A percentile compares a stretch with the other conserved stretches of the same genome.
Evolutionary conservation across 2,329 filamentous ascomycete species (phyloP).

Genomic region (Fusarium sp.): DNA sequence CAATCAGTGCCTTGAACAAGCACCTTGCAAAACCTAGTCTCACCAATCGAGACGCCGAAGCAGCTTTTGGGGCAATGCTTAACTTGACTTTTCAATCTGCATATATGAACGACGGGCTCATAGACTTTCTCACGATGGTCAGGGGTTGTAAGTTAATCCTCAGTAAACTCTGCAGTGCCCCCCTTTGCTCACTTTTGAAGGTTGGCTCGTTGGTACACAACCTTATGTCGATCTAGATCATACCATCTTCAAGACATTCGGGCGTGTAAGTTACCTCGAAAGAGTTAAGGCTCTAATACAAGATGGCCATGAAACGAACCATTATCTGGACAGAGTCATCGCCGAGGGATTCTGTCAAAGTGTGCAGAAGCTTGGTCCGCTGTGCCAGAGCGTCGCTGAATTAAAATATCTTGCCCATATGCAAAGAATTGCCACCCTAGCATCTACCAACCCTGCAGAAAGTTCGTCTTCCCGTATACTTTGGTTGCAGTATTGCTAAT

Average conservation of each 20-base stretch:
- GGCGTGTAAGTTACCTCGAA: constrained; percentile 45
- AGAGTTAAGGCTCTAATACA: constrained; percentile 42
- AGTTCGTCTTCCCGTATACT: constrained; percentile 38
- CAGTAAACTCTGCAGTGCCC: background rate
- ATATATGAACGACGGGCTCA: constrained; percentile 55
- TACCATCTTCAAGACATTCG: constrained; percentile 45
- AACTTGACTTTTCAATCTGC: constrained; percentile 54
- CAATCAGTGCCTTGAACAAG: constrained; percentile 53
- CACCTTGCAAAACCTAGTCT: constrained; percentile 47
- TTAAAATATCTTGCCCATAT: constrained; percentile 48
- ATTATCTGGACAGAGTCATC: constrained; percentile 32
- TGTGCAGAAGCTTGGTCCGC: constrained; percentile 43
- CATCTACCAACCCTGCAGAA: constrained; percentile 43
- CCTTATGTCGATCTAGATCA: constrained; percentile 30
- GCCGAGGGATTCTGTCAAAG: constrained; percentile 47
- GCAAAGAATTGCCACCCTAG: constrained; percentile 46
- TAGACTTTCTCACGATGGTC: constrained; percentile 54
- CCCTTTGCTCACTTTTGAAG: constrained; percentile 16
- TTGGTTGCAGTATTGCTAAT: constrained; percentile 1
- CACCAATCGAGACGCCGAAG: constrained; percentile 51
- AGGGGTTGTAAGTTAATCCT: constrained; percentile 50
- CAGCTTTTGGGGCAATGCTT: constrained; percentile 53
- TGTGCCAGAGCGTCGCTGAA: constrained; percentile 50
- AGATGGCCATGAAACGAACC: constrained; percentile 5
- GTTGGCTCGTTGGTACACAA: constrained; percentile 45